Conservation (phyloP, 2,329 filamentous ascomycete species). For the Byssoonygena ceratinophila region DNA sequence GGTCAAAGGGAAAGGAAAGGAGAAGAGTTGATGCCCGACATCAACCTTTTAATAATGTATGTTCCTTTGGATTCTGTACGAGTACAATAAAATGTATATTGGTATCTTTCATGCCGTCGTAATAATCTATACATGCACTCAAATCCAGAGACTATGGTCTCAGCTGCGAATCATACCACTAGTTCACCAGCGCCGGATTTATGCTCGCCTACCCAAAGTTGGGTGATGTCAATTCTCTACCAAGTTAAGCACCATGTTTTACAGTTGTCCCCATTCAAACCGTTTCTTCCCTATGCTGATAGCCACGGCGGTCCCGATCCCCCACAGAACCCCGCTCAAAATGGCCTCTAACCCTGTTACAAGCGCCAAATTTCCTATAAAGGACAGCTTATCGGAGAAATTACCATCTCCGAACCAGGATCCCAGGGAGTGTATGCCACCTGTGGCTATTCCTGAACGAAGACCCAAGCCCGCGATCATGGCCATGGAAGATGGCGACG, state of each 20-base stretch:
- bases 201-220: no score
- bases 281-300: constrained; percentile 32
- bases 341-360: constrained; percentile 31
- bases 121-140: neutral
- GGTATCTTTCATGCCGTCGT: neutral
- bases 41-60: neutral
- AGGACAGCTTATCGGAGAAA: constrained; percentile 25
- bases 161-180: no score
- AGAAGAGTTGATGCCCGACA: constrained; percentile 22
- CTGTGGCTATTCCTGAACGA: constrained; percentile 10
- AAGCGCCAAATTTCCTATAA: constrained; percentile 29
- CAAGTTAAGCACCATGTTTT: neutral
- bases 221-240: no score
- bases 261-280: constrained; percentile 31
- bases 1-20: constrained; percentile 31
- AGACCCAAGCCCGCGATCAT: constrained; percentile 13
- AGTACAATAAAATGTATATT: neutral
- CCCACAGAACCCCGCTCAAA: constrained; percentile 31
- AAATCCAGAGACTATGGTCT: no score
- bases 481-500: neutral
- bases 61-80: neutral
- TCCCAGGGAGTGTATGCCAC: constrained; percentile 25
- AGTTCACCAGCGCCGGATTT: no score
- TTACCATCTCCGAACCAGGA: constrained; percentile 30
- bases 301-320: constrained; percentile 29